phyloP scores from a whole-genome alignment of 306 rosid genomes.

The Medicago truncatula region MtrunA17r5.0-ANR NC_053045.1:26869501-26870000 shows the following conservation, averaged over 20 bases:
- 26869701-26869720: constrained; percentile 85
- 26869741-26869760: constrained; percentile 96
- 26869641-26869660: too few relatives aligned
- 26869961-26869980: constrained; percentile 16
- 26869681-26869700: constrained; percentile 81
- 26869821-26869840: neutral
- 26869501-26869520: constrained; percentile 99
- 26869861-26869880: constrained; percentile 97
- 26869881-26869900: too few relatives aligned
- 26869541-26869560: constrained; percentile 84
- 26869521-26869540: constrained; percentile 95
- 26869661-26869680: constrained; percentile 69
- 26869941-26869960: constrained; percentile 82
- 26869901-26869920: constrained; percentile 87
- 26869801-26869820: too few relatives aligned
- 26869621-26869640: too few relatives aligned
- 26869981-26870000: constrained; percentile 17
- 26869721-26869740: constrained; percentile 92
- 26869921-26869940: constrained; percentile 98
- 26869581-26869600: constrained; percentile 26
- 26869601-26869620: too few relatives aligned
- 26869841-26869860: constrained; percentile 82
- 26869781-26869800: neutral
- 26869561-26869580: constrained; percentile 31
- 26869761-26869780: constrained; percentile 35